Base-by-base conservation (phyloP, 805 yeast genomes). In the Candida silvicultrix region DNA sequence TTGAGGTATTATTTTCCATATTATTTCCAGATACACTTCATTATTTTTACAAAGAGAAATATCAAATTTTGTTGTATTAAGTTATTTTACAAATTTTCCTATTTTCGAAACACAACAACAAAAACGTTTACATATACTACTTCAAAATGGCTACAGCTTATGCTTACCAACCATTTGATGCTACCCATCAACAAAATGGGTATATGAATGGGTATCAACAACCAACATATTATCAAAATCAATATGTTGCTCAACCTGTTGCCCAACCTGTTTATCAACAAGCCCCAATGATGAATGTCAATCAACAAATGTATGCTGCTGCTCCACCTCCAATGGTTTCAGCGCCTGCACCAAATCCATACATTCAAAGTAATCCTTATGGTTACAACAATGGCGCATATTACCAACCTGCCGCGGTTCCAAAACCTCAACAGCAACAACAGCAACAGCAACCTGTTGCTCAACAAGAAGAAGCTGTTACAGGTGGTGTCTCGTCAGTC, bases 401-500 rank as follows among this genome's bases (percentile, higher is more conserved):
- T 25, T 29, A 31, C 8, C 47, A 45, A 15, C 40, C 39, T 6
- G 37, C 43, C 19, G 40, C 38, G 21, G 35, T 43, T 41, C 41
- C 46, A 44, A 45, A 50, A 45, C 36, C 45, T 21, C 51, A 28
- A 32, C 45, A 41, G 8, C 39, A 20, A 23, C 43, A 18, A 22
- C 44, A 20, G 14, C 49, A 36, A 20, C 50, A 34, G 11, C 37
- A 16, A 32, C 25, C 22, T 35, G 25, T 23, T 23, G 46, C 21
- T 29, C 44, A 54, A 18, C 45, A 41, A 10, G 45, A 47, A 25
- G 51, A 56, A 25, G 61, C 68, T 4, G 57, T 54, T 25, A 49
- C 56, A 41, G 96, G 96, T 38, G 96, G 96, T 49, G 92, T 88
- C 41, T 73, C 83, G 35, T 74, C 83, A 15, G 83, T 79, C 31